Percentiles rank a stretch among this genome's conserved stretches.
These are phyloP conservation scores for Reutealis trisperma DNA, from an alignment of 345 rosid species.

Conservation along the genomic window DNA sequence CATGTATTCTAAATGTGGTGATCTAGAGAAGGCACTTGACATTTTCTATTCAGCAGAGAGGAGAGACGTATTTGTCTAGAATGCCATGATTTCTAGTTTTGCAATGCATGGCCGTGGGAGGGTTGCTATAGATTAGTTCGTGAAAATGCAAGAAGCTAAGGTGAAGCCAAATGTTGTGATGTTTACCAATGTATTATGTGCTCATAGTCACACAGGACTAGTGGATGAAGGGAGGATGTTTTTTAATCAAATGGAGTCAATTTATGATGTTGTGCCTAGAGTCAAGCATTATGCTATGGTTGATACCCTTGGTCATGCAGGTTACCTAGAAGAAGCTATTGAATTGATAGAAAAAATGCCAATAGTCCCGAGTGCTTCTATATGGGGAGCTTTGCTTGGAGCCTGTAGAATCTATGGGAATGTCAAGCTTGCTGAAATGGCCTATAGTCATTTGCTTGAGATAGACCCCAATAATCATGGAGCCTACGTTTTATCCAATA, in stretches of 20 bases:
- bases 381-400: constrained; percentile 76
- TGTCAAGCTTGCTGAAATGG: constrained; percentile 62
- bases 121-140: constrained; percentile 57
- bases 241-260: constrained; percentile 51
- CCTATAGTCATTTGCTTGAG: constrained; percentile 53
- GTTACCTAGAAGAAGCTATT: constrained; percentile 62
- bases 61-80: constrained; percentile 73
- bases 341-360: constrained; percentile 64
- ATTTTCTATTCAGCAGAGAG: constrained; percentile 47
- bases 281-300: constrained; percentile 69
- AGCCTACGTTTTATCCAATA: constrained; percentile 64
- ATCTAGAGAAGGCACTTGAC: constrained; percentile 62
- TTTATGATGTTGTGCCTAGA: constrained; percentile 58
- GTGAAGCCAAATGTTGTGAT: constrained; percentile 68
- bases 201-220: constrained; percentile 72
- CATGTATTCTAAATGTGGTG: constrained; percentile 81
- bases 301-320: constrained; percentile 72
- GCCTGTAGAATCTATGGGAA: constrained; percentile 69
- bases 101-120: constrained; percentile 71
- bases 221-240: constrained; percentile 58
- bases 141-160: constrained; percentile 50
- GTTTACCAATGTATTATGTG: constrained; percentile 62
- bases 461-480: constrained; percentile 63
- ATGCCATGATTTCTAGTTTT: constrained; percentile 74
- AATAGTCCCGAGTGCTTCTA: constrained; percentile 49